A percentile compares a stretch with the other conserved stretches of the same genome.
Conservation (phyloP, 176 grass and related monocot species). For the Canna indica region DNA sequence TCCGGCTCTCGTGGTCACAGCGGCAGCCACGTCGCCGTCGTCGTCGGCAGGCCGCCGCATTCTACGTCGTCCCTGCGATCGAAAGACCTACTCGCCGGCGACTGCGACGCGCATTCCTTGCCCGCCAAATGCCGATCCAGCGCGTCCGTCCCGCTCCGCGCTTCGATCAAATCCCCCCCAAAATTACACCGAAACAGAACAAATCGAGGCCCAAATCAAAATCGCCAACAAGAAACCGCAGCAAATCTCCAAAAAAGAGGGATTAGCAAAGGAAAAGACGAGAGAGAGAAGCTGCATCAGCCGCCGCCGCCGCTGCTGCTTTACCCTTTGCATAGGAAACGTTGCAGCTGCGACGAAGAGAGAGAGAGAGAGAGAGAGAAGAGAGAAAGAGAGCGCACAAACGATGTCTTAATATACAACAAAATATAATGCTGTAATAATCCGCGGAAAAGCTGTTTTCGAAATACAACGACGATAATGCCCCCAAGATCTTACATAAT, state of each 20-base stretch:
- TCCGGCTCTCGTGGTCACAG: too few species aligned
- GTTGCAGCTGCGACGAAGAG: neutral
- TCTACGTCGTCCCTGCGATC: neutral
- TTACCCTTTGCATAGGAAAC: neutral
- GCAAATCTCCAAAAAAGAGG: neutral
- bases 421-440: neutral
- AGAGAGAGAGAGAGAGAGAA: neutral
- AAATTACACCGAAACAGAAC: neutral
- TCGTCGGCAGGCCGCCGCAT: neutral
- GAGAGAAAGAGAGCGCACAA: neutral
- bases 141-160: neutral
- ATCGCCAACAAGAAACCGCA: neutral
- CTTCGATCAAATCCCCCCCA: neutral
- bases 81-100: neutral
- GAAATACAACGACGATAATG: neutral
- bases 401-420: neutral
- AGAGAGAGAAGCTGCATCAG: neutral
- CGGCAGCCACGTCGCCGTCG: neutral
- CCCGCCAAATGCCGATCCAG: neutral
- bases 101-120: neutral
- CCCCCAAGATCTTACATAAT: neutral
- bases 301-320: neutral
- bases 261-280: neutral
- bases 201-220: neutral
- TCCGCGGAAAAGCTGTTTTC: neutral